phyloP scores from a whole-genome alignment of 1,139 yeast species.

The Debaryomyces psychrophilus region DNA sequence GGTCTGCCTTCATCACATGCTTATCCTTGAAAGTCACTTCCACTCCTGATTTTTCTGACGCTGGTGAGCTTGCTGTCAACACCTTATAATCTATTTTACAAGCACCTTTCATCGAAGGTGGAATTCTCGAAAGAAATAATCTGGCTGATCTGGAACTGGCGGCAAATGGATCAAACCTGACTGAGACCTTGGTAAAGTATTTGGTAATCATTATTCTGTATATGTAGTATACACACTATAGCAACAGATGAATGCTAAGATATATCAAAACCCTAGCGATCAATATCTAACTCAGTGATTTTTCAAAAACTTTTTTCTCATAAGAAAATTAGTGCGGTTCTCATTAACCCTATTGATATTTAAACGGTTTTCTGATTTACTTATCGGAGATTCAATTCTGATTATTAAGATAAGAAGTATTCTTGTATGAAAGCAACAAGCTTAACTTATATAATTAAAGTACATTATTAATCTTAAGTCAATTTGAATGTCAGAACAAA shows the following conservation, averaged over 20 bases:
- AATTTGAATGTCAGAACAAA: background rate
- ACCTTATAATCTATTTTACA: conserved; percentile 59
- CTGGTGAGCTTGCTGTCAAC: conserved; percentile 42
- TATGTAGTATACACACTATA: background rate
- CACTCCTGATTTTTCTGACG: conserved; percentile 55
- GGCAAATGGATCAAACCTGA: conserved; percentile 78
- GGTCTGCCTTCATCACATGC: conserved; percentile 68
- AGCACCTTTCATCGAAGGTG: conserved; percentile 61
- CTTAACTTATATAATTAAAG: too few species aligned
- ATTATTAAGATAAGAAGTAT: too few species aligned
- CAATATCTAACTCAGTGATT: background rate
- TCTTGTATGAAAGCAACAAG: too few species aligned
- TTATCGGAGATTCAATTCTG: too few species aligned
- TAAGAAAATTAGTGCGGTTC: background rate
- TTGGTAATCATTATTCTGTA: conserved; percentile 69
- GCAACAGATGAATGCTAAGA: background rate
- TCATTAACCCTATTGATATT: too few species aligned
- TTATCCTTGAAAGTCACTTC: conserved; percentile 85
- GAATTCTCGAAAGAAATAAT: conserved; percentile 76
- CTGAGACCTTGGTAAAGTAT: conserved; percentile 75
- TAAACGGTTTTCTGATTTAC: too few species aligned
- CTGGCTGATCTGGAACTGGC: conserved; percentile 81
- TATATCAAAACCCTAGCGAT: background rate
- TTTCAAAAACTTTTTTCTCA: conserved; percentile 5
- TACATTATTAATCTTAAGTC: too few species aligned